Evolutionary conservation across 1,284 basidiomycete species (phyloP), one percentile per base, ranked within the genome.

Genomic region (Cutaneotrichosporon sp.): DNA sequence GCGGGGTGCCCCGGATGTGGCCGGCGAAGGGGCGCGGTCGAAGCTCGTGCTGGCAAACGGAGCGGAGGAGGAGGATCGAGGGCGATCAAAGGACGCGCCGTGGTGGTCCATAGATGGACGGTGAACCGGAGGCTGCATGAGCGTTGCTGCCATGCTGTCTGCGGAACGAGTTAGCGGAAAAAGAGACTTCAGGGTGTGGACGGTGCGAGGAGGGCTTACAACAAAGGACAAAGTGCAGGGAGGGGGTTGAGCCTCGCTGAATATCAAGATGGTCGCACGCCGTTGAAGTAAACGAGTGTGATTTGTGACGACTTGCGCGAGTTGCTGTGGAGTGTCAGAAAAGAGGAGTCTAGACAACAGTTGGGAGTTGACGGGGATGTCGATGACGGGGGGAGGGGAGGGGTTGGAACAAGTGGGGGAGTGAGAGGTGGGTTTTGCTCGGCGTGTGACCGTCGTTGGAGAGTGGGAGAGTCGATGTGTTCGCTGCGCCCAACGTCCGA

Each of bases 31-130:
- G 17, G 64, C 51, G 27, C 63, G 53, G 32, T 66, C 62, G 52
- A 65, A 64, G 29, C 50, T 49, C 10, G 59, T 54, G 35, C 35
- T 33, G 43, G 41, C 52, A 61, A 66, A 50, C 54, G 64, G 37
- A 17, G 46, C 52, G 11, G 63, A 57, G 12, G 63, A 57, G 24
- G 66, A 62, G 20, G 64, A 58, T 33, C 65, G 57, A 16, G 62
- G 56, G 49, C 61, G 63, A 37, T 71, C 71, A 60, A 69, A 70
- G 19, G 71, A 70, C n/a, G 66, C 41, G 34, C 64, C 47, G 46
- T 68, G 59, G 59, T 72, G 59, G 59, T 72, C 71, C 67, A 71
- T 71, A 22, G 69, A 67, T 12, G 67, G 67, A 49, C 71, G 70
- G 48, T 68, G 66, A 45, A 56, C 51, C 19, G 63, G 57, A 17